Evolutionary conservation across 768 basidiomycete genomes (phyloP).

Genomic region (Collybia sordida): DNA sequence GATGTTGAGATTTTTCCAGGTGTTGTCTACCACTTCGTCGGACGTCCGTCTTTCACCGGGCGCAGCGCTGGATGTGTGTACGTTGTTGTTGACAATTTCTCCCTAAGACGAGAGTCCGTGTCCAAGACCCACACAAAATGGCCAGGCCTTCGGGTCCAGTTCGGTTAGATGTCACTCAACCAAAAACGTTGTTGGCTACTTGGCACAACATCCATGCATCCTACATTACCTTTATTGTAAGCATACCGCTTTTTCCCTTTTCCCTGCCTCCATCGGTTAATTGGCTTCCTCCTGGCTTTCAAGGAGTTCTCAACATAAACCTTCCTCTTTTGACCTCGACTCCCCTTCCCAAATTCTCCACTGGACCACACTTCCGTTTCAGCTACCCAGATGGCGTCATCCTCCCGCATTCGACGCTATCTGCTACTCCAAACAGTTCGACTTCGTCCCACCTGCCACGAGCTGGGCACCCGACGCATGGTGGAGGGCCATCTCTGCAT

Average conservation of each 20-base stretch:
- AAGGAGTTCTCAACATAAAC: conserved; percentile 35
- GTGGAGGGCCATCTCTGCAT: conserved; percentile 97
- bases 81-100: too few relatives aligned
- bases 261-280: conserved; percentile 22
- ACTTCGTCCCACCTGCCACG: conserved; percentile 93
- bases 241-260: conserved; percentile 69
- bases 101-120: conserved; percentile 41
- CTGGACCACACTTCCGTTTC: conserved; percentile 90
- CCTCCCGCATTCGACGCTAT: conserved; percentile 99
- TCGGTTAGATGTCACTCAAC: conserved; percentile 54
- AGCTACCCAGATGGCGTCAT: conserved; percentile 99
- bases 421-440: conserved; percentile 91
- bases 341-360: conserved; percentile 41
- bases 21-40: too few relatives aligned
- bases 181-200: conserved; percentile 33
- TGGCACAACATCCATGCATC: conserved; percentile 72
- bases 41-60: too few relatives aligned
- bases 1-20: too few relatives aligned
- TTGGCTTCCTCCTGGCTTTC: conserved; percentile 43
- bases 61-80: too few relatives aligned
- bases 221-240: too few relatives aligned
- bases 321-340: conserved; percentile 19
- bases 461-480: conserved; percentile 99
- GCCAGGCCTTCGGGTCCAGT: conserved; percentile 18
- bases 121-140: conserved; percentile 32